phyloP scores from a whole-genome alignment of 2,329 filamentous ascomycete genomes.

The Neoascochyta sp. region DNA sequence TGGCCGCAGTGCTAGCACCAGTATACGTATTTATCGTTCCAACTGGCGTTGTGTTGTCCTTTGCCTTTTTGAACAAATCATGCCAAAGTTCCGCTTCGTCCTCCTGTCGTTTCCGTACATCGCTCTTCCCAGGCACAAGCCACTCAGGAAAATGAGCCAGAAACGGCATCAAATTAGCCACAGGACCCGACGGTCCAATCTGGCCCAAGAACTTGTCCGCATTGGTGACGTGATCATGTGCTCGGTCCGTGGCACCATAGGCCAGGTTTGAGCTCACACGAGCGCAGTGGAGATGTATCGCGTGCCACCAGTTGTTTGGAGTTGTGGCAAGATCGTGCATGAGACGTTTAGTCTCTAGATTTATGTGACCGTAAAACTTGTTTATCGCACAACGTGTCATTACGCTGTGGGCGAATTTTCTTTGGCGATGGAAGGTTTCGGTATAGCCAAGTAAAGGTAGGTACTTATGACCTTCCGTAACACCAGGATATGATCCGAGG shows the following conservation, averaged over 20 bases:
- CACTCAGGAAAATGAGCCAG: constrained; percentile 4
- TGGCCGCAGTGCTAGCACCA: neutral
- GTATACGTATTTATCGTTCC: neutral
- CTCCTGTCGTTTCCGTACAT: constrained; percentile 3
- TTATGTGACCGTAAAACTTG: constrained; percentile 2
- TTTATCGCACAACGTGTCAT: constrained; percentile 1
- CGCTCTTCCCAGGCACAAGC: constrained; percentile 2
- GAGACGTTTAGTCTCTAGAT: constrained; percentile 1
- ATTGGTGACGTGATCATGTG: constrained; percentile 2
- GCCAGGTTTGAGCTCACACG: constrained; percentile 3
- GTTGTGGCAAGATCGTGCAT: constrained; percentile 1
- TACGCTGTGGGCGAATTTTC: constrained; percentile 3
- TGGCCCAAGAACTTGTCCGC: constrained; percentile 4
- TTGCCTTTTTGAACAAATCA: neutral
- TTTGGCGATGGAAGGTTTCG: constrained; percentile 3
- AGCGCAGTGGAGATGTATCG: constrained; percentile 3
- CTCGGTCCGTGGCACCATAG: neutral
- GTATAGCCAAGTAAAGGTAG: constrained; percentile 3
- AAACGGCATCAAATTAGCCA: constrained; percentile 1
- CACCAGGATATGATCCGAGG: constrained; percentile 1
- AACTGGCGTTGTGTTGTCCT: neutral
- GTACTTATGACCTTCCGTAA: constrained; percentile 2
- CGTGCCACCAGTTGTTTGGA: constrained; percentile 1
- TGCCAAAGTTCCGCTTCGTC: constrained; percentile 2
- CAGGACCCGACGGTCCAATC: constrained; percentile 4